Evolutionary conservation across 169 alveolate genomes (phyloP), one percentile per base, ranked within the genome.

Genomic region (Eimeria praecox): DNA sequence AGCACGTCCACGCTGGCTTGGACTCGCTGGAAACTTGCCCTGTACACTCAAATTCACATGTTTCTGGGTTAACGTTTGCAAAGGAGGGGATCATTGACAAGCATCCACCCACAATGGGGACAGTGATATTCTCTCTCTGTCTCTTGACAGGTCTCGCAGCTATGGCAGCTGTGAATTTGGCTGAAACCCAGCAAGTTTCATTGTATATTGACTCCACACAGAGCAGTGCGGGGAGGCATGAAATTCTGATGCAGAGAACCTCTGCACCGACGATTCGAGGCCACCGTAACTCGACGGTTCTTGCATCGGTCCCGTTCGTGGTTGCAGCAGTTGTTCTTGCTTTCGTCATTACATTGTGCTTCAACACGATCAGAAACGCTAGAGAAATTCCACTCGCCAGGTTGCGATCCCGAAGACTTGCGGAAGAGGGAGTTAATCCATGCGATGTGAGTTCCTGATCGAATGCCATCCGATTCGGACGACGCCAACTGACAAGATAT

Each of bases 121-220:
- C 77, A n/a, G 20, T n/a, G 42, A 64, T n/a, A 14, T 8, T n/a
- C 22, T 42, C 42, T n/a, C 2, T 64, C 42, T 64, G 24, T 20
- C 42, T 24, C 77, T 64, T 38, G 77, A 8, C 77, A n/a, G 77
- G 77, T 14, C 42, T 64, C 77, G 77, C 77, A 22, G 77, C 77
- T 24, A 38, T 64, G 77, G 77, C 77, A 64, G 77, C 77, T 30
- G 77, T 20, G 77, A 64, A 42, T 64, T 64, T 30, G 8, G 77
- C 38, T 64, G 77, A 64, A 64, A 64, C 77, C 42, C 9, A 14
- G 18, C 42, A 64, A 64, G 42, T 27, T 64, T 64, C 42, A 64
- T 64, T 30, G 42, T 27, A 64, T 64, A 3, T 3, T 0, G 42
- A 30, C 42, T 24, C 77, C 1, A 30, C 77, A 64, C 42, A 16